Percentiles rank a stretch among this genome's conserved stretches.
Conservation (phyloP, 352 stramenopile genomes). For the Phytophthora parvispora region DNA sequence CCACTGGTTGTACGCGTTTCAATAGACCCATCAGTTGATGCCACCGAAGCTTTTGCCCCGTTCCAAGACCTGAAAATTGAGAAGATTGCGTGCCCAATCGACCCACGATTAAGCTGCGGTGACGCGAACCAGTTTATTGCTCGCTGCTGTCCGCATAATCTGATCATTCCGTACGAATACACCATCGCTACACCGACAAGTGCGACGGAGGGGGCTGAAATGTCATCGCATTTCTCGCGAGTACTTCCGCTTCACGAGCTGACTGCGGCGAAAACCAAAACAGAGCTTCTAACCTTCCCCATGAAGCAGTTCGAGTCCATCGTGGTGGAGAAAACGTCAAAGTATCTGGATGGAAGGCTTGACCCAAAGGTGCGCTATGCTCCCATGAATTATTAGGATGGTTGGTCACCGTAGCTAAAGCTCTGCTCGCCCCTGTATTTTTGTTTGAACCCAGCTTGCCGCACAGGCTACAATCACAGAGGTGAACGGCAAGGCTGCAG, state of each 20-base stretch:
- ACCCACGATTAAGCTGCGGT: constrained; percentile 82
- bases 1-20: neutral
- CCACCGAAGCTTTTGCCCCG: constrained; percentile 55
- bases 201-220: constrained; percentile 24
- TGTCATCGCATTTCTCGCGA: constrained; percentile 73
- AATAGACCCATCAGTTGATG: constrained; percentile 70
- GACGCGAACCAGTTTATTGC: constrained; percentile 90
- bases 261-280: constrained; percentile 73
- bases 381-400: neutral
- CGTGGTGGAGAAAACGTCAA: constrained; percentile 74
- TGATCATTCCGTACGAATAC: constrained; percentile 80
- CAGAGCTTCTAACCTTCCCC: constrained; percentile 71
- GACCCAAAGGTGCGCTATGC: constrained; percentile 60
- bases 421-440: neutral
- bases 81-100: constrained; percentile 83
- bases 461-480: constrained; percentile 69
- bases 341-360: constrained; percentile 88
- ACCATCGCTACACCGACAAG: constrained; percentile 32
- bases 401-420: neutral
- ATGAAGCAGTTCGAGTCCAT: constrained; percentile 83
- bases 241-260: constrained; percentile 85
- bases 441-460: constrained; percentile 49
- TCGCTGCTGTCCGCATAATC: constrained; percentile 72
- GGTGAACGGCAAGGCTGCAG: constrained; percentile 75
- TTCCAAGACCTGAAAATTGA: constrained; percentile 77